These are phyloP conservation scores for Gossypium stocksii DNA, from an alignment of 345 rosid species.

Conservation along the genomic window DNA sequence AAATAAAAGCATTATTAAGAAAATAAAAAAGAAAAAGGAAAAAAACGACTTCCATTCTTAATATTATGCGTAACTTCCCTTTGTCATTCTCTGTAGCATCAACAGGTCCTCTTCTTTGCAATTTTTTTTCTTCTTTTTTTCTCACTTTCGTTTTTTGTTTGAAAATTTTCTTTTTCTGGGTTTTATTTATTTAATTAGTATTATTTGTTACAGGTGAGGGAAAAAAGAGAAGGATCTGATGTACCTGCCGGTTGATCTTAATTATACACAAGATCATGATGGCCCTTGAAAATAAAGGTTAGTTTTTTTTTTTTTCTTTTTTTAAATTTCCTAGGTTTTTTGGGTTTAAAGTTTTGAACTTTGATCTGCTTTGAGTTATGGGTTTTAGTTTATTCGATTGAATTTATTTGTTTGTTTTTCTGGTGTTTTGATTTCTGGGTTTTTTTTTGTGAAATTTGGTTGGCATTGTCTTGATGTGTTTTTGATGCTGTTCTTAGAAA, in stretches of 20 bases:
- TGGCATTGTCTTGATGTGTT: background rate
- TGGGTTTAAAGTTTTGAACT: slow-evolving; percentile 3
- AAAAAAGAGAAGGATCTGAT: slow-evolving; percentile 52
- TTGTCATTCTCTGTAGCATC: slow-evolving; percentile 12
- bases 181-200: background rate
- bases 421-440: background rate
- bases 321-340: background rate
- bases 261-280: slow-evolving; percentile 42
- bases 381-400: slow-evolving; percentile 7
- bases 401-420: background rate
- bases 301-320: background rate
- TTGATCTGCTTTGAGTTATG: slow-evolving; percentile 8
- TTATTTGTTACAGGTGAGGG: slow-evolving; percentile 35
- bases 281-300: slow-evolving; percentile 65
- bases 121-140: background rate
- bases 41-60: slow-evolving; percentile 8
- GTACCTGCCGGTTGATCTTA: slow-evolving; percentile 51
- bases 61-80: slow-evolving; percentile 6
- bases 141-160: background rate
- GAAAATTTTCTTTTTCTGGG: background rate
- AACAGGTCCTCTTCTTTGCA: slow-evolving; percentile 7
- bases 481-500: background rate
- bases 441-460: background rate
- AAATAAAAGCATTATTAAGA: background rate
- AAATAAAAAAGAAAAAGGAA: background rate